Percentiles rank a stretch among this genome's conserved stretches.
These are phyloP conservation scores for Xylariaceae sp. DNA, from an alignment of 2,329 filamentous ascomycete genomes.

Conservation along the genomic window DNA sequence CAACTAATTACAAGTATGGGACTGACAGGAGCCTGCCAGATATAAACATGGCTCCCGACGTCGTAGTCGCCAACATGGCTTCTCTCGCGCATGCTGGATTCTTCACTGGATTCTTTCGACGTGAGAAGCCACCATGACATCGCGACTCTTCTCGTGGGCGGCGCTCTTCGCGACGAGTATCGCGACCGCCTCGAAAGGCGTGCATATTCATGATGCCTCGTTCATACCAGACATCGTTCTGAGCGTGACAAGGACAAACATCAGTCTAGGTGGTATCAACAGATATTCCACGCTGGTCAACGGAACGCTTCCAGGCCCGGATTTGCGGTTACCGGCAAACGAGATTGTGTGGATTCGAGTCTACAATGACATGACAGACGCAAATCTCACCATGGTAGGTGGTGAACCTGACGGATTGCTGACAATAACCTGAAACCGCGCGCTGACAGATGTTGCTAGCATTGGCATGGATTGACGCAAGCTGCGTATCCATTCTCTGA, in stretches of 20 bases:
- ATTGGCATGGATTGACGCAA: constrained; percentile 14
- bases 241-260: constrained; percentile 10
- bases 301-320: constrained; percentile 5
- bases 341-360: constrained; percentile 15
- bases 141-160: no score
- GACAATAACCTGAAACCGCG: background rate
- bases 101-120: no score
- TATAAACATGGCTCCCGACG: no score
- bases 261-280: constrained; percentile 12
- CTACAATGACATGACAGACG: constrained; percentile 12
- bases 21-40: no score
- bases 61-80: no score
- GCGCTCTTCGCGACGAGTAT: no score
- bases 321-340: constrained; percentile 6
- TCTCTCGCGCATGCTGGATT: no score
- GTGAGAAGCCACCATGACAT: no score
- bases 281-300: constrained; percentile 14
- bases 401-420: background rate
- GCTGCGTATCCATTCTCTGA: constrained; percentile 14
- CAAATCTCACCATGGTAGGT: constrained; percentile 11
- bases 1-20: no score
- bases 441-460: constrained; percentile 3
- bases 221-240: constrained; percentile 14
- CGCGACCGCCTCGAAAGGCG: background rate
- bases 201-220: constrained; percentile 7